phyloP scores from a whole-genome alignment of 768 basidiomycete genomes.

The Trametopsis cervina region DNA sequence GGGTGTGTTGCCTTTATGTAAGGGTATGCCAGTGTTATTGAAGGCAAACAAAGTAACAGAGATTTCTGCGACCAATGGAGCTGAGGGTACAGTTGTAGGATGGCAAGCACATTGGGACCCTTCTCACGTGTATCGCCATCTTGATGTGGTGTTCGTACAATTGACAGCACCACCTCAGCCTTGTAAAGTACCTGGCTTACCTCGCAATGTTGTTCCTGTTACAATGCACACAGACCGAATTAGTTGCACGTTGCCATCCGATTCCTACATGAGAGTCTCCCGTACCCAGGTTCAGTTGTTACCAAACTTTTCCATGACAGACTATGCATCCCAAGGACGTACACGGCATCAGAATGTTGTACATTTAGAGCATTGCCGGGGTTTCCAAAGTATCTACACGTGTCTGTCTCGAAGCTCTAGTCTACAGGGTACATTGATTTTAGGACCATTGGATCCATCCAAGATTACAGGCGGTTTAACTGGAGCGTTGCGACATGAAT shows the following conservation, averaged over 20 bases:
- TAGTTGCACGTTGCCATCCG: conserved; percentile 7
- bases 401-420: conserved; percentile 16
- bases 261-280: neutral
- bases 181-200: conserved; percentile 14
- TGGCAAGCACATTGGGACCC: conserved; percentile 9
- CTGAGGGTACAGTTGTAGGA: conserved; percentile 10
- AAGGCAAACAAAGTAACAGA: conserved; percentile 20
- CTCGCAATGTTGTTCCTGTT: conserved; percentile 17
- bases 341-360: conserved; percentile 15
- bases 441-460: conserved; percentile 7
- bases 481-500: conserved; percentile 9
- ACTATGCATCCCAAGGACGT: conserved; percentile 18
- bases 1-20: conserved; percentile 14
- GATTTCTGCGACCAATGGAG: too few species aligned
- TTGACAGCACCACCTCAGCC: too few species aligned
- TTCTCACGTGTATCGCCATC: too few species aligned
- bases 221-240: neutral
- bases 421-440: conserved; percentile 11
- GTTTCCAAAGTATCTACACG: conserved; percentile 18
- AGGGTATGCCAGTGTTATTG: conserved; percentile 19
- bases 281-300: conserved; percentile 14
- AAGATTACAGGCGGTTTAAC: conserved; percentile 1
- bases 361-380: conserved; percentile 10
- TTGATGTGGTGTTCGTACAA: too few species aligned
- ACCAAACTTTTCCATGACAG: conserved; percentile 21